Base-by-base conservation (phyloP, 805 yeast species). In the Ogataea nonfermentans region DNA sequence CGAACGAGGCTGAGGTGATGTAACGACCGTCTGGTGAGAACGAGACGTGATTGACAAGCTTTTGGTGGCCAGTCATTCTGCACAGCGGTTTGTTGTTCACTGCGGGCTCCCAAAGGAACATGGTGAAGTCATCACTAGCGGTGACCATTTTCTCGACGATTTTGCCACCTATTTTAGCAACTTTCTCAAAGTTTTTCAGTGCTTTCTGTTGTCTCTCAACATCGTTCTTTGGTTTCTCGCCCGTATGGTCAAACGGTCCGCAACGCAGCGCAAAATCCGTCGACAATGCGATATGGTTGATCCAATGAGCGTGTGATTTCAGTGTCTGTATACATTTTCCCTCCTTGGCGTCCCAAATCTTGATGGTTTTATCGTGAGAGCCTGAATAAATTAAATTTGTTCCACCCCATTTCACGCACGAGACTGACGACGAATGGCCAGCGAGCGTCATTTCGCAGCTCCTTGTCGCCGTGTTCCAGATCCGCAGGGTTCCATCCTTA, bases 401-500 rank as follows among this genome's bases (percentile, higher is more conserved):
- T 2, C 99, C 99, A 42, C 96, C 86, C 99, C 99, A 93, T 61
- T 82, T 89, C n/a, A 90, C 95, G 66, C 97, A 88, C 1, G 96
- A 82, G 2, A 93, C 97, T 1, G 95, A 77, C 35, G 84, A 78
- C 23, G 88, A 74, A 58, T 93, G 99, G 0, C 98, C 97, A 39
- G 85, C 76, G 72, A 93, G 66, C 2, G 95, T 82, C 59, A 74
- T 70, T 37, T 75, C 54, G 52, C 89, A 79, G 2, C 71, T 73
- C 50, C 95, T 74, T 29, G 81, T 66, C 10, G 78, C 73, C 2
- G 88, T 74, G 55, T 91, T 95, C 99, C 99, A 93, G 4, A 93
- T 74, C 52, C 83, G 81, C 9, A 90, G 71, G 1, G 96, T 81
- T 14, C 95, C 87, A 61, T 93, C 99, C 59, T 91, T 93, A 3